phyloP scores from a whole-genome alignment of 306 rosid species.

The Pachyrhizus erosus region DNA sequence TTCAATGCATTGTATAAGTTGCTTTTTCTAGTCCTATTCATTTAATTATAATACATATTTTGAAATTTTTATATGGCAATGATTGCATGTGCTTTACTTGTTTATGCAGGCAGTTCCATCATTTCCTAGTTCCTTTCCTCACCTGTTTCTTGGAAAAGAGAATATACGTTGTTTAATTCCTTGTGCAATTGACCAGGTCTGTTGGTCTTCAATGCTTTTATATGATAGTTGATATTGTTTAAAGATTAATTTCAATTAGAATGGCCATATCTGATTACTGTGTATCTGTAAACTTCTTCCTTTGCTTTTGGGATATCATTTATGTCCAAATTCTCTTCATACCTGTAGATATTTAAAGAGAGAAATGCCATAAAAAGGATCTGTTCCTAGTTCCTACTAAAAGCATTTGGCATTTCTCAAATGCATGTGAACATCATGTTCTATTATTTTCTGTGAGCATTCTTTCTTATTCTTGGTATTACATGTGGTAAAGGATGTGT shows the following conservation, averaged over 20 bases:
- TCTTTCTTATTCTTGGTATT: background rate
- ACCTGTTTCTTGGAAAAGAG: slow-evolving; percentile 79
- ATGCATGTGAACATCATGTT: background rate
- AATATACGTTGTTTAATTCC: slow-evolving; percentile 91
- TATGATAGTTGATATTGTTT: slow-evolving; percentile 10
- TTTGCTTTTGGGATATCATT: slow-evolving; percentile 16
- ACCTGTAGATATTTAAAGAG: slow-evolving; percentile 1
- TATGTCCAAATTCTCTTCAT: slow-evolving; percentile 26
- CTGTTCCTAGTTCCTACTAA: slow-evolving; percentile 8
- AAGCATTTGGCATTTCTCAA: background rate
- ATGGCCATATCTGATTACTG: slow-evolving; percentile 11
- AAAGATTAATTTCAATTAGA: slow-evolving; percentile 1
- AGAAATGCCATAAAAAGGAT: background rate
- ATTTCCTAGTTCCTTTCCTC: slow-evolving; percentile 98
- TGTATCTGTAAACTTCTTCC: slow-evolving; percentile 22
- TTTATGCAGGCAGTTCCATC: slow-evolving; percentile 92
- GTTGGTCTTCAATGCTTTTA: slow-evolving; percentile 19
- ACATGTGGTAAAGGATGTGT: slow-evolving; percentile 5
- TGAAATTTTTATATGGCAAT: slow-evolving; percentile 38
- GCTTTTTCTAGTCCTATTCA: slow-evolving; percentile 22
- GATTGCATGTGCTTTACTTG: slow-evolving; percentile 36
- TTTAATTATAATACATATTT: slow-evolving; percentile 12
- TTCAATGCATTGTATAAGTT: slow-evolving; percentile 1
- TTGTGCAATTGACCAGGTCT: slow-evolving; percentile 96
- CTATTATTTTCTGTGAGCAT: background rate